Evolutionary conservation across 805 yeast species (phyloP).

Genomic region (Sungouiella thailandica): DNA sequence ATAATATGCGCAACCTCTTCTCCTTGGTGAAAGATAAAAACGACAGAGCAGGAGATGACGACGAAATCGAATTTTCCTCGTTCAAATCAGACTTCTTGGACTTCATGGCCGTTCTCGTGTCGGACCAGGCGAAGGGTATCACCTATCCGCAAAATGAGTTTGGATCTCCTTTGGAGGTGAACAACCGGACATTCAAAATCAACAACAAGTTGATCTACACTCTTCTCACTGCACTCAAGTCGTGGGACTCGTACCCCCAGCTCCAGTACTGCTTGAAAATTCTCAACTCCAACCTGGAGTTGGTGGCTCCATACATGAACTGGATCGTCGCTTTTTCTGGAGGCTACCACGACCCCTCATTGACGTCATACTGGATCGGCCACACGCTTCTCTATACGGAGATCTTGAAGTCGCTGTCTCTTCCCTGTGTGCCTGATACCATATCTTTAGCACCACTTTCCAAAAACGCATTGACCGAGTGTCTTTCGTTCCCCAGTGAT

Average conservation of each 20-base stretch:
- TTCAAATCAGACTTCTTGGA: slow-evolving; percentile 29
- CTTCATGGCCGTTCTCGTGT: slow-evolving; percentile 46
- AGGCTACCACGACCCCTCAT: slow-evolving; percentile 73
- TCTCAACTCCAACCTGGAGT: slow-evolving; percentile 55
- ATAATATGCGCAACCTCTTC: slow-evolving; percentile 50
- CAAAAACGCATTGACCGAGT: slow-evolving; percentile 50
- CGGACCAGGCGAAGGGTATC: slow-evolving; percentile 47
- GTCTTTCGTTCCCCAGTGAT: slow-evolving; percentile 41
- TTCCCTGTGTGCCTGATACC: slow-evolving; percentile 50
- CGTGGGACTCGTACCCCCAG: slow-evolving; percentile 73
- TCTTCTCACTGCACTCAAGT: slow-evolving; percentile 61
- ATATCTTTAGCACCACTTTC: slow-evolving; percentile 64
- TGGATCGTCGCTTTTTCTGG: slow-evolving; percentile 50
- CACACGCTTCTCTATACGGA: slow-evolving; percentile 58
- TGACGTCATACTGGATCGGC: slow-evolving; percentile 80
- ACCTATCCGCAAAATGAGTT: slow-evolving; percentile 42
- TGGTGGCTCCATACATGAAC: slow-evolving; percentile 65
- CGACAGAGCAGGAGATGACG: slow-evolving; percentile 14
- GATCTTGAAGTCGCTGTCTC: slow-evolving; percentile 46
- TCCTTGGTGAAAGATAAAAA: slow-evolving; percentile 5
- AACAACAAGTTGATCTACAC: slow-evolving; percentile 66
- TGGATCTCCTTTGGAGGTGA: slow-evolving; percentile 44
- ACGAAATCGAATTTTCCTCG: slow-evolving; percentile 31
- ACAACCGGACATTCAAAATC: slow-evolving; percentile 50
- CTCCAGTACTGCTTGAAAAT: slow-evolving; percentile 48